Conservation (phyloP, 2,329 filamentous ascomycete species). For the Zelopaecilomyces penicillatus region DNA sequence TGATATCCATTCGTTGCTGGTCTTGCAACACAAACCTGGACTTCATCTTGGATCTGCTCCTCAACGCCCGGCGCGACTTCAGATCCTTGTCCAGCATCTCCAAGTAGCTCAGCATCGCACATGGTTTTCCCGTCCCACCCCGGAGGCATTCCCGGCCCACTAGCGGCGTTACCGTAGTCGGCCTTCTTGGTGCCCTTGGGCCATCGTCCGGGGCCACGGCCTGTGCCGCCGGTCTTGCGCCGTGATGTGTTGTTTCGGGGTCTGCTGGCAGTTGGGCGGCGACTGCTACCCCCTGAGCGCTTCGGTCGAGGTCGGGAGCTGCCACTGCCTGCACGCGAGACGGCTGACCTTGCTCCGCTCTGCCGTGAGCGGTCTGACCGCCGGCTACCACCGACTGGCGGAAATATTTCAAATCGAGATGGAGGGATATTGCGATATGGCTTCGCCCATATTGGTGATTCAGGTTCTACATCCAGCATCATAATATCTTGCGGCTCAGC, state of each 20-base stretch:
- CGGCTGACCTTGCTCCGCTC: slow-evolving; percentile 29
- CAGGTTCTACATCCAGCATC: slow-evolving; percentile 19
- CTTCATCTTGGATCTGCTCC: slow-evolving; percentile 24
- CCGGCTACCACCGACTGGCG: slow-evolving; percentile 47
- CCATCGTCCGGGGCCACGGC: slow-evolving; percentile 56
- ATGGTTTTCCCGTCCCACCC: slow-evolving; percentile 36
- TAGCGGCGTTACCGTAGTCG: slow-evolving; percentile 59
- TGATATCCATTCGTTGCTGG: slow-evolving; percentile 12
- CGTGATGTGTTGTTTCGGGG: slow-evolving; percentile 36
- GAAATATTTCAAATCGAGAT: slow-evolving; percentile 70
- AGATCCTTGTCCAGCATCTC: background rate
- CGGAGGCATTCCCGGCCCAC: slow-evolving; percentile 55
- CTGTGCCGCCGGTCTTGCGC: slow-evolving; percentile 53
- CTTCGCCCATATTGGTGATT: slow-evolving; percentile 33
- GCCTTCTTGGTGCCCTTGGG: slow-evolving; percentile 61
- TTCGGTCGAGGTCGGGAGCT: slow-evolving; percentile 33
- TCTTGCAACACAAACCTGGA: slow-evolving; percentile 22
- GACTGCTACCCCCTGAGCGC: slow-evolving; percentile 25
- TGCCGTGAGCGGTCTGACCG: slow-evolving; percentile 38
- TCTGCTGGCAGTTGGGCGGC: slow-evolving; percentile 25
- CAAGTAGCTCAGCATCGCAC: background rate
- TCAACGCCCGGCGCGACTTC: slow-evolving; percentile 11
- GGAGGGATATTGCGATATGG: slow-evolving; percentile 54
- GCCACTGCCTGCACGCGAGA: slow-evolving; percentile 27
- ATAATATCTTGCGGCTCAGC: slow-evolving; percentile 15